Conservation (phyloP, 2,329 filamentous ascomycete species). For the Graphiopsis chlorocephala region DNA sequence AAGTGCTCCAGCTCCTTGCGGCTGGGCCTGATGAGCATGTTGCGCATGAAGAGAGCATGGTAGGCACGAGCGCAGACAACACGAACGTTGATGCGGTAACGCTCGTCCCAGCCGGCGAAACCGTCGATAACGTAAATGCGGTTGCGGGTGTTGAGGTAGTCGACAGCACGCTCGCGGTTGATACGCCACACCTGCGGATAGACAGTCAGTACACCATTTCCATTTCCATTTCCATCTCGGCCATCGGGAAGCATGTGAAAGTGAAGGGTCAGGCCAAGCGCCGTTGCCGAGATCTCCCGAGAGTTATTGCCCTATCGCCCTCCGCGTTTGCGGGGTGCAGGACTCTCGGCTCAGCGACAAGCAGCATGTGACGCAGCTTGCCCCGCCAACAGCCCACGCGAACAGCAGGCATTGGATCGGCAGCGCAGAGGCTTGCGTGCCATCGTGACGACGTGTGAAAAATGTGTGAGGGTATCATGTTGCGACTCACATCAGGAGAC, state of each 20-base stretch:
- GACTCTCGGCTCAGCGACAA: background rate
- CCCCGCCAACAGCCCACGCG: constrained; percentile 13
- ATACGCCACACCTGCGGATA: constrained; percentile 87
- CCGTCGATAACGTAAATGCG: constrained; percentile 98
- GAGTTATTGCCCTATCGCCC: background rate
- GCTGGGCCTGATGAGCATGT: constrained; percentile 97
- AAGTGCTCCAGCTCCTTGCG: constrained; percentile 93
- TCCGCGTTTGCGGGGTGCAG: constrained; percentile 2
- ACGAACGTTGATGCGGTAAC: constrained; percentile 95
- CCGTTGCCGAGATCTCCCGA: constrained; percentile 15
- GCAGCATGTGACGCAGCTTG: constrained; percentile 15
- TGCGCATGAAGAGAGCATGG: constrained; percentile 99
- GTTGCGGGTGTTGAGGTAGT: constrained; percentile 98
- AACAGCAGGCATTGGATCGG: constrained; percentile 1
- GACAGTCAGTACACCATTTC: constrained; percentile 3
- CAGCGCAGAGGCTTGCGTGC: background rate
- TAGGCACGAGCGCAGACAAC: constrained; percentile 98
- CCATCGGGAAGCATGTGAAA: constrained; percentile 13
- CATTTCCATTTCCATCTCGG: background rate
- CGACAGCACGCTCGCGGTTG: constrained; percentile 96
- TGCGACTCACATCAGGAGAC: constrained; percentile 79
- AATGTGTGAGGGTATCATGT: background rate
- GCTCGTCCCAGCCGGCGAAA: constrained; percentile 96
- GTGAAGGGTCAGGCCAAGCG: constrained; percentile 9
- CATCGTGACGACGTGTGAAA: constrained; percentile 9